Conservation (phyloP, 1,284 basidiomycete species). For the Cronartium quercuum region DNA sequence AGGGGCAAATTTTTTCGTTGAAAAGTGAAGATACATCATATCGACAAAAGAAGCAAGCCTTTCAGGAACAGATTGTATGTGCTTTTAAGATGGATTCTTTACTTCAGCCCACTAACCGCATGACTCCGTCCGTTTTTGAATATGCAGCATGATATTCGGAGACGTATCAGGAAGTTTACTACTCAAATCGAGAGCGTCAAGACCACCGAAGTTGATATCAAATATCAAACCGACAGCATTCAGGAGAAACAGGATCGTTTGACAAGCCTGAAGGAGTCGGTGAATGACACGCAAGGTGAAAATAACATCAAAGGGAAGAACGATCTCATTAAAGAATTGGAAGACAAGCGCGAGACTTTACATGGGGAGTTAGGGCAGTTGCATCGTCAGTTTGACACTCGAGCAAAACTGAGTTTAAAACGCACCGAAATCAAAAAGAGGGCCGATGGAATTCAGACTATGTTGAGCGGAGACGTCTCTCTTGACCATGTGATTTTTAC, state of each 20-base stretch:
- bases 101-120: not conserved
- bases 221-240: conserved; percentile 40
- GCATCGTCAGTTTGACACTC: conserved; percentile 71
- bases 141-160: conserved; percentile 38
- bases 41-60: conserved; percentile 32
- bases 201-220: conserved; percentile 59
- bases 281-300: conserved; percentile 63
- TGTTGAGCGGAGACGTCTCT: conserved; percentile 54
- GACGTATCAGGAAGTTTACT: conserved; percentile 50
- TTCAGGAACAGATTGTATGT: conserved; percentile 32
- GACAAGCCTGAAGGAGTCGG: conserved; percentile 58
- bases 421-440: conserved; percentile 63
- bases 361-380: conserved; percentile 67
- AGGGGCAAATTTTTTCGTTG: conserved; percentile 43
- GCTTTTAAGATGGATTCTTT: not conserved
- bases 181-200: conserved; percentile 44
- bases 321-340: conserved; percentile 58
- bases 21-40: not conserved
- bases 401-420: conserved; percentile 75
- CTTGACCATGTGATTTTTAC: not conserved
- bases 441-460: conserved; percentile 60
- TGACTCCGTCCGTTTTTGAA: not conserved
- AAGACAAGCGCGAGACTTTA: conserved; percentile 65
- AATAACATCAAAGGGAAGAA: conserved; percentile 61
- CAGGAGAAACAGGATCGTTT: conserved; percentile 62